phyloP scores from a whole-genome alignment of 371 early-diverging fungal genomes.

The Apophysomyces ossiformis region DNA sequence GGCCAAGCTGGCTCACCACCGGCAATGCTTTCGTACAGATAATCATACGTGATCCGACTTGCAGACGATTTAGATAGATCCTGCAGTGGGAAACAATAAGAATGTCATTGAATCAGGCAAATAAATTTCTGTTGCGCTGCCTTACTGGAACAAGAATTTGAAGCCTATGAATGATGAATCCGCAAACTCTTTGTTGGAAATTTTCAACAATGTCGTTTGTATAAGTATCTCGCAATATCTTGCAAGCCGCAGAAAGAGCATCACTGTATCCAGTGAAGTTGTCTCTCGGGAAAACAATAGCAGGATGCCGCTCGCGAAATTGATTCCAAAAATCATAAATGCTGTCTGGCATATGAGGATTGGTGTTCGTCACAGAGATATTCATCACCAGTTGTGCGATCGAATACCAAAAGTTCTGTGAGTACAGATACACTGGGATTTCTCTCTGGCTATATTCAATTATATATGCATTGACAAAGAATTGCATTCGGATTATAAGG shows the following conservation, averaged over 20 bases:
- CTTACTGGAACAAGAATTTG: too few relatives aligned
- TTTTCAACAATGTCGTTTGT: too few relatives aligned
- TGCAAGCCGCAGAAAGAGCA: too few relatives aligned
- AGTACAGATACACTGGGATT: neutral
- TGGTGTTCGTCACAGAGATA: neutral
- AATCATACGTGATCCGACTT: too few relatives aligned
- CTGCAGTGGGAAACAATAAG: too few relatives aligned
- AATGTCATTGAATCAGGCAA: too few relatives aligned
- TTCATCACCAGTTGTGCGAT: neutral
- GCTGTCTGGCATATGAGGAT: constrained; percentile 33
- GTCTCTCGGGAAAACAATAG: neutral
- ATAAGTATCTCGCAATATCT: too few relatives aligned
- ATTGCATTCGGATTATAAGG: neutral
- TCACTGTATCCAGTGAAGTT: neutral
- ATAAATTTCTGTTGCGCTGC: too few relatives aligned
- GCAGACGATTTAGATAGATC: too few relatives aligned
- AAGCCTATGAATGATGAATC: constrained; percentile 2
- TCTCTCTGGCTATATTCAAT: neutral
- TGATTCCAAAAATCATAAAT: constrained; percentile 52
- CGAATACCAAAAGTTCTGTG: neutral
- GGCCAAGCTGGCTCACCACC: too few relatives aligned
- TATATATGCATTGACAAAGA: neutral
- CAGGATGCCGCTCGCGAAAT: neutral
- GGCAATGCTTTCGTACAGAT: too few relatives aligned
- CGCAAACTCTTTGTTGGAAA: neutral